phyloP scores from a whole-genome alignment of 2,329 filamentous ascomycete species.

The Fusarium incarnatum region DNA sequence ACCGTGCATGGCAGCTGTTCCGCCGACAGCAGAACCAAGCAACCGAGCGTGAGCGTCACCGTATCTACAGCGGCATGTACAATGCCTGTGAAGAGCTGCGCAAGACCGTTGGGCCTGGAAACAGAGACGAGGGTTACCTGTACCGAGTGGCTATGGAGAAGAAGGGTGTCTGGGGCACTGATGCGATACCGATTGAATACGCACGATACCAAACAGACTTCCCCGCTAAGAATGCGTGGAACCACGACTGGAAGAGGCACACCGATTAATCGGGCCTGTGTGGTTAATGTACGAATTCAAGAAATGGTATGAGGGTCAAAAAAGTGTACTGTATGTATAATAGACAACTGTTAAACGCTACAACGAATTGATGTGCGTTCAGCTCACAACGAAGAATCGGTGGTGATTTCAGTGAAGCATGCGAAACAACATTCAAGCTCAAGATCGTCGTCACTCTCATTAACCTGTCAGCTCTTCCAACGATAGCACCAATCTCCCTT shows the following conservation, averaged over 20 bases:
- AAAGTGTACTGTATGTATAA: constrained; percentile 44
- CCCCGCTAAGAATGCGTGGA: constrained; percentile 84
- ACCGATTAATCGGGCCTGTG: constrained; percentile 4
- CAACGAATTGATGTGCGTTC: constrained; percentile 4
- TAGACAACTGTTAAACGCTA: constrained; percentile 23
- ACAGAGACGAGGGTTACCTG: constrained; percentile 74
- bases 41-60: constrained; percentile 77
- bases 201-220: constrained; percentile 85
- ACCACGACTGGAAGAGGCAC: constrained; percentile 86
- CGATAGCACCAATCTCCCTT: constrained; percentile 27
- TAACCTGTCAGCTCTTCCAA: constrained; percentile 23
- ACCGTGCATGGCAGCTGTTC: constrained; percentile 91
- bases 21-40: constrained; percentile 74
- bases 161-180: constrained; percentile 79
- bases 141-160: constrained; percentile 93
- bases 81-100: constrained; percentile 87
- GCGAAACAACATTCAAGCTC: background rate
- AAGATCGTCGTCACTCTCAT: constrained; percentile 45
- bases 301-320: constrained; percentile 10
- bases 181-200: constrained; percentile 91
- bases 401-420: background rate
- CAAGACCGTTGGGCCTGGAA: constrained; percentile 66
- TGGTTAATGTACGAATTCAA: constrained; percentile 8
- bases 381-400: background rate
- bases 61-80: constrained; percentile 84